Conservation (phyloP, 1,139 yeast genomes). For the Hemisphaericaspora lyxosophila region DNA sequence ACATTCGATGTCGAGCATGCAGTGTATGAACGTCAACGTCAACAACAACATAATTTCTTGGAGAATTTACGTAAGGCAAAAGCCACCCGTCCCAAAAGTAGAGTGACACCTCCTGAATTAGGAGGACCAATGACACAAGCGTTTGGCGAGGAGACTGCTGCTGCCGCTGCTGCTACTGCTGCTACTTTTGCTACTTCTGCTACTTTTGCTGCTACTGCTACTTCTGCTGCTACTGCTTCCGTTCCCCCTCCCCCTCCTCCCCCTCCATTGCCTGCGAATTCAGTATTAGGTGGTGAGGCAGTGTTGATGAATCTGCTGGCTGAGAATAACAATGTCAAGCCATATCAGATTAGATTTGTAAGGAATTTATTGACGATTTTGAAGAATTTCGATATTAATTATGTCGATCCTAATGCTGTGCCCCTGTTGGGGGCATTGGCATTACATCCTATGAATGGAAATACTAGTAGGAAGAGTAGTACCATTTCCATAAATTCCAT, state of each 20-base stretch:
- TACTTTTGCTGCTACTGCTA: no score
- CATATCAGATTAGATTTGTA: slow-evolving; percentile 37
- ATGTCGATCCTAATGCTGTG: slow-evolving; percentile 2
- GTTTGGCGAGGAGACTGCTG: neutral
- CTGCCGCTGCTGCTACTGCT: no score
- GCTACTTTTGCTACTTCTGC: no score
- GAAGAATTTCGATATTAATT: slow-evolving; percentile 45
- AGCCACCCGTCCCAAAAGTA: slow-evolving; percentile 1
- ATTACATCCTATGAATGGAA: slow-evolving; percentile 14
- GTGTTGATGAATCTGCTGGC: neutral
- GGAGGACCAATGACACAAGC: neutral
- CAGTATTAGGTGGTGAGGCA: neutral
- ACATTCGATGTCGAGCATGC: slow-evolving; percentile 40
- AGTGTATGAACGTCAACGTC: slow-evolving; percentile 15
- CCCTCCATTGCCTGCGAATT: neutral
- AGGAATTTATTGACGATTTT: slow-evolving; percentile 34
- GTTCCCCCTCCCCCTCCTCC: no score
- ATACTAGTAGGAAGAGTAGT: slow-evolving; percentile 6
- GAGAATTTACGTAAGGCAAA: slow-evolving; percentile 6
- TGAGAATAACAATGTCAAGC: slow-evolving; percentile 12
- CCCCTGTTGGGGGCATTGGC: neutral
- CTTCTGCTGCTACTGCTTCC: no score
- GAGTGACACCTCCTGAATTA: slow-evolving; percentile 1
- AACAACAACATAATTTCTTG: slow-evolving; percentile 13
- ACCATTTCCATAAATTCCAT: slow-evolving; percentile 11